Base-by-base conservation (phyloP, 2,329 filamentous ascomycete genomes). In the Rosellinia necatrix region DNA sequence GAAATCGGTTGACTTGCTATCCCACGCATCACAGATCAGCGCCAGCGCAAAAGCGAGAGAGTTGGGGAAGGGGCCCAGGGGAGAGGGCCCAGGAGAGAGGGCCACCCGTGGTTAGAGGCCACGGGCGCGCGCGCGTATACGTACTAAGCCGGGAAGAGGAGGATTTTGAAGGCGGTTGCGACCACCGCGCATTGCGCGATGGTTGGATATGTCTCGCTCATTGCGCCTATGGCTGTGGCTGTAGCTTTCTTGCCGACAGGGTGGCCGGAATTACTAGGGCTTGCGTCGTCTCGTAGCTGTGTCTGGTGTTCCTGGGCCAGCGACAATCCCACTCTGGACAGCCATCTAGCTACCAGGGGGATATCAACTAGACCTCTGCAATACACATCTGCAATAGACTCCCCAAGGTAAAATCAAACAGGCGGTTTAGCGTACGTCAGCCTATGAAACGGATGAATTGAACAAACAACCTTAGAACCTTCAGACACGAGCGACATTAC, bases 1-100 rank as follows among this genome's bases (percentile, higher is more conserved):
- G 69, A 99, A 99, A 74, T 99, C 94, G 66, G 94, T 99, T 5
- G 94, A 99, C 81, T 96, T 97, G 80, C 92, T 97, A 74, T 56
- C 34, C 4, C 22, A 35, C 5, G 8, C 4, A 12, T 10, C 6
- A 4, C 4, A 13, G 9, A n/a, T 32, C 19, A 48, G 32, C 25
- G 12, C 8, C 17, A n/a, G n/a, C n/a, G n/a, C n/a, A n/a, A n/a
- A n/a, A n/a, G n/a, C n/a, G n/a, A n/a, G n/a, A n/a, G n/a, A n/a
- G n/a, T n/a, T n/a, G n/a, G n/a, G n/a, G n/a, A n/a, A n/a, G n/a
- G n/a, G n/a, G n/a, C n/a, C n/a, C n/a, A n/a, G n/a, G n/a, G n/a
- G n/a, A n/a, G n/a, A n/a, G n/a, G n/a, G n/a, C n/a, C n/a, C n/a
- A 17, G 40, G 29, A 9, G 19, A 19, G 34, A 37, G 35, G 19